Evolutionary conservation across 768 basidiomycete species (phyloP), one percentile per base, ranked within the genome.

Genomic region (Pleurotus cornucopiae): DNA sequence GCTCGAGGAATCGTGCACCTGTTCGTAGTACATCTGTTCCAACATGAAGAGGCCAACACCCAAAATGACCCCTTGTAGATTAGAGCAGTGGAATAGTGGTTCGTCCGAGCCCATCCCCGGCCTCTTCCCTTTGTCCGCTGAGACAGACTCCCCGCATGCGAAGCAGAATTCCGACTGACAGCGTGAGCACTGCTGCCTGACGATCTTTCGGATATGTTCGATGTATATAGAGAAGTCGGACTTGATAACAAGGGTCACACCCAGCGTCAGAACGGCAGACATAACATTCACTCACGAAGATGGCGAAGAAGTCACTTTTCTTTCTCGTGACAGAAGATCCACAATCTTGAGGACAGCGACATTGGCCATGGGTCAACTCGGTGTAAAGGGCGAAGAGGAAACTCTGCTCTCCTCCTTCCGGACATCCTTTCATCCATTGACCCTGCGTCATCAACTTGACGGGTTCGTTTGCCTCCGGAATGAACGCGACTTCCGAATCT

Each of bases 361-460:
- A 86, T 55, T 73, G 66, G 1, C 83, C 84, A 51, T 80, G 79
- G 61, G 77, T 80, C 51, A 95, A 76, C 60, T 88, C 80, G 46
- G 85, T 81, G 68, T 94, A 95, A 26, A 94, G 79, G 60, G 85
- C 81, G 71, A 97, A 97, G 51, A 97, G 75, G 71, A 89, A 89
- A 57, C 83, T 84, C 66, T 97, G 94, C 68, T 97, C 94, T 64
- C 87, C 85, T 51, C 90, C 91, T 68, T 96, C 94, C 0, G 94
- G 94, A 70, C 94, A 97, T 16, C 94, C 94, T 67, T 90, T 91
- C 94, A 97, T 97, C 93, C 93, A 97, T 66, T 94, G 86, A 23
- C 91, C 91, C 69, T 91, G 89, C 18, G 86, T 86, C 81, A 96
- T 84, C 40, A 94, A 72, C 60, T 82, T 82, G 30, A 84, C 76